Conservation (phyloP, 257 asterid species). For the Solanum phureja region DNA sequence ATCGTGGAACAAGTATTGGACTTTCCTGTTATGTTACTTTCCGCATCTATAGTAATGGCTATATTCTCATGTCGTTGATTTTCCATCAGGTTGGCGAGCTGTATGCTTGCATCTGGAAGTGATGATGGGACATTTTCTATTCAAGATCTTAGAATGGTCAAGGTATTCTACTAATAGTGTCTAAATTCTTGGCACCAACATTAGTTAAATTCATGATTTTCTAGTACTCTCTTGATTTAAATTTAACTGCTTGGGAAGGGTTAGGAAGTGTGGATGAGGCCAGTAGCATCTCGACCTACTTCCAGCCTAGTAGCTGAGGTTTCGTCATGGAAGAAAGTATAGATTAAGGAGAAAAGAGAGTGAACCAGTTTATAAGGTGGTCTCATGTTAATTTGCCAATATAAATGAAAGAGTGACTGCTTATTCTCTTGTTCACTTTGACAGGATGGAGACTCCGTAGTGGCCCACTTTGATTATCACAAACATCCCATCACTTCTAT, state of each 20-base stretch:
- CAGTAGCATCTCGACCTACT: background rate
- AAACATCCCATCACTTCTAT: slow-evolving; percentile 94
- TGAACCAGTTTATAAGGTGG: background rate
- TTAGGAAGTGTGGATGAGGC: background rate
- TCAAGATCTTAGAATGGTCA: slow-evolving; percentile 76
- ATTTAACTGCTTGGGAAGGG: background rate
- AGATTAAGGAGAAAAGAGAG: background rate
- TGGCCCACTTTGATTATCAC: slow-evolving; percentile 77
- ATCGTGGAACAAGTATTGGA: slow-evolving; percentile 84
- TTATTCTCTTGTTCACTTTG: background rate
- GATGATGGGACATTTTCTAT: slow-evolving; percentile 93
- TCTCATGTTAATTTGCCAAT: background rate
- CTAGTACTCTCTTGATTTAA: background rate
- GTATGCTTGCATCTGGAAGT: slow-evolving; percentile 92
- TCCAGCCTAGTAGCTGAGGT: background rate
- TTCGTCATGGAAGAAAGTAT: background rate
- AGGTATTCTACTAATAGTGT: slow-evolving; percentile 30
- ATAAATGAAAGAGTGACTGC: background rate
- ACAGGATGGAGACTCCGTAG: slow-evolving; percentile 74
- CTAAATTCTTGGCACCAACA: background rate
- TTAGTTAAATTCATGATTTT: background rate
- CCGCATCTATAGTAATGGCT: background rate
- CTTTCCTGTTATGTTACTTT: background rate
- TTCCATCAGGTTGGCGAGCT: slow-evolving; percentile 63
- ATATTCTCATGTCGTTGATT: slow-evolving; percentile 2